Percentiles rank a stretch among this genome's conserved stretches.
Conservation (phyloP, 208 protist genomes). For the Lotmaria passim region DNA sequence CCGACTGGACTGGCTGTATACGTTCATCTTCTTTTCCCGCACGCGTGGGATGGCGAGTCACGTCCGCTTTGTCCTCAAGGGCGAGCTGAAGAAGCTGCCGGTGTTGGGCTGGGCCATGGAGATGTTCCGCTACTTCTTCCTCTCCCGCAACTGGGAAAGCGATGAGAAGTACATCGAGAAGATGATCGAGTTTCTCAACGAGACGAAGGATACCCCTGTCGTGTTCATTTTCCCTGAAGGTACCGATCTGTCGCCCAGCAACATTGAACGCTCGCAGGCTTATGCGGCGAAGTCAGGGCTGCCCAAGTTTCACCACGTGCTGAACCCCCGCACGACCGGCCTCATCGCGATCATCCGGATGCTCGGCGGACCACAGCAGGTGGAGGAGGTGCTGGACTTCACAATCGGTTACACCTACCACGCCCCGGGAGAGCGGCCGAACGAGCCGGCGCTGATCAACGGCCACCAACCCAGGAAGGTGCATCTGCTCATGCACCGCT, state of each 20-base stretch:
- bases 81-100: slow-evolving; percentile 51
- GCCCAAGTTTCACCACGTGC: slow-evolving; percentile 73
- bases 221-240: slow-evolving; percentile 89
- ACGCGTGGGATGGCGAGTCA: slow-evolving; percentile 23
- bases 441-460: slow-evolving; percentile 74
- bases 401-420: slow-evolving; percentile 89
- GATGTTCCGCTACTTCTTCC: slow-evolving; percentile 85
- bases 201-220: slow-evolving; percentile 38
- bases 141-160: slow-evolving; percentile 72
- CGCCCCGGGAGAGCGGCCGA: slow-evolving; percentile 51
- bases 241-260: slow-evolving; percentile 80
- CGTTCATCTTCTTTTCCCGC: slow-evolving; percentile 48
- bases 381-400: slow-evolving; percentile 86
- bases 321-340: slow-evolving; percentile 84
- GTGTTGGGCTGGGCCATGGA: slow-evolving; percentile 84
- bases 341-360: slow-evolving; percentile 73
- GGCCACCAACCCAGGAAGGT: slow-evolving; percentile 72
- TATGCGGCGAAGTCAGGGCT: slow-evolving; percentile 61
- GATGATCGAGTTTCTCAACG: slow-evolving; percentile 62
- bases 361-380: slow-evolving; percentile 54
- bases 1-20: slow-evolving; percentile 80
- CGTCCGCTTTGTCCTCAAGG: slow-evolving; percentile 82
- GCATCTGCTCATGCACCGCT: slow-evolving; percentile 69
- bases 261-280: slow-evolving; percentile 62
- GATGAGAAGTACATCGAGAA: slow-evolving; percentile 68